Evolutionary conservation across 164 flowering plant genomes (phyloP), one percentile per base, ranked within the genome.

Genomic region (Chimonanthus praecox): DNA sequence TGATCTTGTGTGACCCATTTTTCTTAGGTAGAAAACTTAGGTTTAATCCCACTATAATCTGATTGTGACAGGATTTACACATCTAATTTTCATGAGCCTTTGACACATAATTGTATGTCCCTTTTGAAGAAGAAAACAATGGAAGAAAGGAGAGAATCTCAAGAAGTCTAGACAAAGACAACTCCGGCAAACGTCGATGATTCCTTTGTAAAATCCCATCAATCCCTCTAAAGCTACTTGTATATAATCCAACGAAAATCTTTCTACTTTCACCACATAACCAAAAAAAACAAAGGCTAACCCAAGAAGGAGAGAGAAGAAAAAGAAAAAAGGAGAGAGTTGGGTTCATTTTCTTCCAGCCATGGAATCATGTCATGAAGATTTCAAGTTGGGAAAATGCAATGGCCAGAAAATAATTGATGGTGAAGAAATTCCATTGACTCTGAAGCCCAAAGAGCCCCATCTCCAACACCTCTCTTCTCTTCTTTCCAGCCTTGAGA

Each of bases 401-500:
- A 83, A 84, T 4, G 89, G 90, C 7, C 85, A 88, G 48, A 88
- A 84, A 73, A 70, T 81, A 44, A 82, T 88, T 10, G 85, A 88
- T 64, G 88, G 87, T 0, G 87, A 86, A 64, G 75, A 67, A 13
- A 83, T 88, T 67, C 91, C 91, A 15, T 64, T 88, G 8, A 82
- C 86, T 49, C 79, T 86, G 10, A 66, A 68, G 13, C 88, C 86
- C 7, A 44, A 68, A 7, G 80, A 72, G 58, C 72, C 82, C 3
- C 67, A 74, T 49, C 72, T 68, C 21, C 49, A 4, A 5, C 76
- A 73, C 67, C 1, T 80, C 7, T 78, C 79, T 2, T 13, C 87
- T 2, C 76, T 85, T 5, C 69, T 85, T 3, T 47, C n/a, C 47
- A 75, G 82, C 48, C 63, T 87, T 1, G 70, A 71, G 75, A 75